Evolutionary conservation across 1,284 basidiomycete species (phyloP).

Genomic region (Marasmius oreades): DNA sequence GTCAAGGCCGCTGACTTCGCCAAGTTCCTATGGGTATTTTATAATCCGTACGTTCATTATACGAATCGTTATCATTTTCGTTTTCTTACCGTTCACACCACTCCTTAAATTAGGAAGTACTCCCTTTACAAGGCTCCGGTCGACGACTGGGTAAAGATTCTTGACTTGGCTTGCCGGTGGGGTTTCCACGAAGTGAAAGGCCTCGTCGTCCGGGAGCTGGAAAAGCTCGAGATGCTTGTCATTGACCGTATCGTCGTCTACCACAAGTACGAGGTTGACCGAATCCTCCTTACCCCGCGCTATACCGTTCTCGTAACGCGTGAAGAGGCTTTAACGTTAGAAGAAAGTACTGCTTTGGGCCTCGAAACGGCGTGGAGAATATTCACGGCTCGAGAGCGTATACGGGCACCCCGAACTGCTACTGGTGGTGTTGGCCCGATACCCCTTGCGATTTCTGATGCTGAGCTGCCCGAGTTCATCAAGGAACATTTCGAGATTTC

Average conservation of each 20-base stretch:
- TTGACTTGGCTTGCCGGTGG: constrained; percentile 59
- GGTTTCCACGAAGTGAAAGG: constrained; percentile 54
- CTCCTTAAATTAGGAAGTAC: constrained; percentile 35
- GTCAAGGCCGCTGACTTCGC: constrained; percentile 48
- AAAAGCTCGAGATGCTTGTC: constrained; percentile 40
- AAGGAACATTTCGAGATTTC: constrained; percentile 36
- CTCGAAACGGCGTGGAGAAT: constrained; percentile 57
- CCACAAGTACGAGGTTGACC: constrained; percentile 49
- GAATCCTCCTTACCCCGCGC: constrained; percentile 47
- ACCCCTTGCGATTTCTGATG: constrained; percentile 28
- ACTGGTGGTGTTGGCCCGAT: constrained; percentile 40
- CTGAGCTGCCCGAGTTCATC: constrained; percentile 34
- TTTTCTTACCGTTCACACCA: not conserved
- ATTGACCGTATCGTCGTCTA: constrained; percentile 62
- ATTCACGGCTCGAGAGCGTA: constrained; percentile 54
- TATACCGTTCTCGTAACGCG: constrained; percentile 57
- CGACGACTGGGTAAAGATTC: constrained; percentile 56
- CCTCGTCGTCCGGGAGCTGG: constrained; percentile 59
- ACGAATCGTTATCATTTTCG: not conserved
- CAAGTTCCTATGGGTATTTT: constrained; percentile 66
- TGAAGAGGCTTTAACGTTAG: constrained; percentile 47
- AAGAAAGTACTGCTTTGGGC: constrained; percentile 54
- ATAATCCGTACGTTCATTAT: constrained; percentile 52
- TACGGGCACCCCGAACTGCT: constrained; percentile 35
- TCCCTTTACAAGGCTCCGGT: constrained; percentile 52